phyloP scores from a whole-genome alignment of 257 asterid genomes.

The Rubia yunnanensis region DNA sequence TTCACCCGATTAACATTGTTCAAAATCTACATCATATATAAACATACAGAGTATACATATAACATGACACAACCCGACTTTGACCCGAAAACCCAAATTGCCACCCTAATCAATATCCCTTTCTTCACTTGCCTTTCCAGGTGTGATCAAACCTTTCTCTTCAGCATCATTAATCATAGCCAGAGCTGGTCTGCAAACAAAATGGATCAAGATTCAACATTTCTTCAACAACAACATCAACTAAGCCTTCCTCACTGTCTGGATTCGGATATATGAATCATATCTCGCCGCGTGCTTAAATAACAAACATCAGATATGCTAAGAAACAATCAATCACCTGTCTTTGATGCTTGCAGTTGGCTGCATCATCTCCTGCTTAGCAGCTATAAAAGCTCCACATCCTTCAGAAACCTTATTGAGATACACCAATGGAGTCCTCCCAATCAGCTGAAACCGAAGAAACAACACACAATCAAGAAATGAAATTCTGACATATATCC shows the following conservation, averaged over 20 bases:
- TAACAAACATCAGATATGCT: not conserved
- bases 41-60: too few relatives aligned
- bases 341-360: slow-evolving; percentile 99
- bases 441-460: slow-evolving; percentile 54
- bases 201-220: not conserved
- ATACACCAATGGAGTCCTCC: slow-evolving; percentile 84
- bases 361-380: slow-evolving; percentile 95
- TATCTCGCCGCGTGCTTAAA: not conserved
- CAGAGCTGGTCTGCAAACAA: slow-evolving; percentile 57
- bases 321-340: slow-evolving; percentile 31
- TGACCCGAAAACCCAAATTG: not conserved
- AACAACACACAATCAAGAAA: not conserved
- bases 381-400: slow-evolving; percentile 88
- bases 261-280: too few relatives aligned
- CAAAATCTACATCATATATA: too few relatives aligned
- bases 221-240: not conserved
- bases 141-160: slow-evolving; percentile 71
- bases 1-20: too few relatives aligned
- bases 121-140: slow-evolving; percentile 53
- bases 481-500: not conserved
- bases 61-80: not conserved
- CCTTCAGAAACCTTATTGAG: slow-evolving; percentile 81
- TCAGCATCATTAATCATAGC: slow-evolving; percentile 92
- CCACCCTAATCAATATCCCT: not conserved
- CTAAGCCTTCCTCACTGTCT: not conserved